Evolutionary conservation across 345 rosid genomes (phyloP).

Genomic region (Sapria himalayana): DNA sequence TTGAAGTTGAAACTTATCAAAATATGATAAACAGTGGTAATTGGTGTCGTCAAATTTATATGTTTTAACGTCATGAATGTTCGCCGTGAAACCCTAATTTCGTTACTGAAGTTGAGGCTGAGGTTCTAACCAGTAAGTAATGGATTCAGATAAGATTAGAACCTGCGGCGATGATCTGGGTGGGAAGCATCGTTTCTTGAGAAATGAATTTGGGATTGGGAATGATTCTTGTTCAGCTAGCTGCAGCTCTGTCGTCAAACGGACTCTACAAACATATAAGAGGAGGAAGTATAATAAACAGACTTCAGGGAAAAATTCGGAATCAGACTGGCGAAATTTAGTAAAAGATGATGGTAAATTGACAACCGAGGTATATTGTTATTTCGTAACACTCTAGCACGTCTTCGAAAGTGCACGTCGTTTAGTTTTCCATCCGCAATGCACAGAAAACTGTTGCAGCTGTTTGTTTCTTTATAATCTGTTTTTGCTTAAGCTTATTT

Average conservation of each 20-base stretch:
- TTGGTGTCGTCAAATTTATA: too few relatives aligned
- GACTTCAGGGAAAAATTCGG: slow-evolving; percentile 18
- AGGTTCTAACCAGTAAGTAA: slow-evolving; percentile 12
- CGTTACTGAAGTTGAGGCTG: slow-evolving; percentile 8
- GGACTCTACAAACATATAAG: slow-evolving; percentile 42
- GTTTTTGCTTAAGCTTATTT: not conserved
- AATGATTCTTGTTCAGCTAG: slow-evolving; percentile 19
- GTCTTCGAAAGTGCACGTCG: not conserved
- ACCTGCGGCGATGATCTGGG: too few relatives aligned
- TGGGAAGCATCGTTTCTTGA: too few relatives aligned
- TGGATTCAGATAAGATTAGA: too few relatives aligned
- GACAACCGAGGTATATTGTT: slow-evolving; percentile 25
- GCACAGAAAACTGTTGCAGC: slow-evolving; percentile 3
- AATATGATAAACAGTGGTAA: too few relatives aligned
- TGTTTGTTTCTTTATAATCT: not conserved
- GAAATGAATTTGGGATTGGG: slow-evolving; percentile 11
- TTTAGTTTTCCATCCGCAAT: slow-evolving; percentile 1
- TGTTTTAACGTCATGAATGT: too few relatives aligned
- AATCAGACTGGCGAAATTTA: slow-evolving; percentile 15
- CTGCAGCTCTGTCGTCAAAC: slow-evolving; percentile 21
- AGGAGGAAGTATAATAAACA: slow-evolving; percentile 32
- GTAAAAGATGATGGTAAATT: slow-evolving; percentile 15
- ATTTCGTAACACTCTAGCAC: not conserved
- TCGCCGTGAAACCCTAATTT: slow-evolving; percentile 23
- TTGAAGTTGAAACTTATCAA: too few relatives aligned